Percentiles rank a stretch among this genome's conserved stretches.
These are phyloP conservation scores for Aspergillus pseudotamarii DNA, from an alignment of 2,329 filamentous ascomycete species.

Conservation along the genomic window DNA sequence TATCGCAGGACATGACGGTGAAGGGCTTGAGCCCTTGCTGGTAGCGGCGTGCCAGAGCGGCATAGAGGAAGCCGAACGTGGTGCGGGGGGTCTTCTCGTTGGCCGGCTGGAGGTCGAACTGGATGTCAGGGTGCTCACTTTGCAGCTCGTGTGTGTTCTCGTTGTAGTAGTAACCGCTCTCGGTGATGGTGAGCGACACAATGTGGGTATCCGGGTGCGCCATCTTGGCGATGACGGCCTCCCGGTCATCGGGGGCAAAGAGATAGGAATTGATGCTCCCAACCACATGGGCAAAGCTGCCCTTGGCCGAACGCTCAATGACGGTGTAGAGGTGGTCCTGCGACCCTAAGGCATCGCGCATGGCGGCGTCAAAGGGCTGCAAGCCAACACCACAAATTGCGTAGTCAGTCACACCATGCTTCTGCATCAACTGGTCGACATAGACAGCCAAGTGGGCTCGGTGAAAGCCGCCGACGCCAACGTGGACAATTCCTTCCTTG, in stretches of 20 bases:
- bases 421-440: slow-evolving; percentile 52
- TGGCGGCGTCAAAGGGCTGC: slow-evolving; percentile 53
- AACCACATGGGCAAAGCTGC: slow-evolving; percentile 52
- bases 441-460: slow-evolving; percentile 58
- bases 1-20: slow-evolving; percentile 59
- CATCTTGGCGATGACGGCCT: slow-evolving; percentile 59
- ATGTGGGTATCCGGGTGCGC: slow-evolving; percentile 58
- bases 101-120: slow-evolving; percentile 48
- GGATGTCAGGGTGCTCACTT: slow-evolving; percentile 53
- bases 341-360: slow-evolving; percentile 53
- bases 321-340: slow-evolving; percentile 59
- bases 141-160: slow-evolving; percentile 60
- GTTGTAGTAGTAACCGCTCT: slow-evolving; percentile 61
- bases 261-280: slow-evolving; percentile 58
- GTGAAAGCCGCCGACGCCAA: slow-evolving; percentile 60
- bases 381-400: slow-evolving; percentile 58
- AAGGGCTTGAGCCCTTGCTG: slow-evolving; percentile 54
- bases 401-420: slow-evolving; percentile 50
- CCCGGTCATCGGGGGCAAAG: slow-evolving; percentile 55
- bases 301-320: slow-evolving; percentile 57
- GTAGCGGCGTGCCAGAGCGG: slow-evolving; percentile 52
- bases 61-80: slow-evolving; percentile 58
- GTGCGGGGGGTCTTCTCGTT: slow-evolving; percentile 50
- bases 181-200: slow-evolving; percentile 59
- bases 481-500: slow-evolving; percentile 59